Conservation (phyloP, 164 flowering plant species). For the Pachysandra terminalis region DNA sequence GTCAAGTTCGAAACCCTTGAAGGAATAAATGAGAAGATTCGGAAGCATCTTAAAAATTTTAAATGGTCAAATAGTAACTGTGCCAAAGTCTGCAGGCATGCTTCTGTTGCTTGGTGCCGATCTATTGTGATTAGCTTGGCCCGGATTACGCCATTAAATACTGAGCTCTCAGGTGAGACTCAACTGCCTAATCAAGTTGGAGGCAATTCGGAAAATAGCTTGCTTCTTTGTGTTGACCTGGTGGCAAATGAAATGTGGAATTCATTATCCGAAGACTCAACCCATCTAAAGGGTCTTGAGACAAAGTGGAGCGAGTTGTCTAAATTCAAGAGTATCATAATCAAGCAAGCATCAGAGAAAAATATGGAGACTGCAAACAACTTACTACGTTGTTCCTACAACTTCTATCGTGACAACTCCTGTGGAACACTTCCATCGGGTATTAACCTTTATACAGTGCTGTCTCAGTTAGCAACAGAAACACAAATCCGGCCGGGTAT, state of each 20-base stretch:
- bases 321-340: conserved; percentile 44
- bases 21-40: conserved; percentile 84
- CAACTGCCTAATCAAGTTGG: conserved; percentile 28
- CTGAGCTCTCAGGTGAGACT: conserved; percentile 29
- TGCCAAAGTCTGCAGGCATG: conserved; percentile 87
- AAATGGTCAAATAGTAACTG: conserved; percentile 71
- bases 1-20: conserved; percentile 72
- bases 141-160: conserved; percentile 56
- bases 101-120: conserved; percentile 87
- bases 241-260: conserved; percentile 66
- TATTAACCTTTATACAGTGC: conserved; percentile 57
- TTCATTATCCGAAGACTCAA: conserved; percentile 57
- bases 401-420: conserved; percentile 77
- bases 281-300: conserved; percentile 46
- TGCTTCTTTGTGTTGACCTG: conserved; percentile 69
- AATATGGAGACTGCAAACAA: conserved; percentile 60
- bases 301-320: conserved; percentile 62
- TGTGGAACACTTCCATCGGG: conserved; percentile 61
- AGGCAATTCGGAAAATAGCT: conserved; percentile 37
- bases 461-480: conserved; percentile 43
- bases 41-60: conserved; percentile 88
- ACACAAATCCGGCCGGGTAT: conserved; percentile 39
- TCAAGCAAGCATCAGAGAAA: conserved; percentile 62
- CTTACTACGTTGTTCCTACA: conserved; percentile 65
- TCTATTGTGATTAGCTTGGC: conserved; percentile 73